Base-by-base conservation (phyloP, 805 yeast genomes). In the Lachancea dasiensis region DNA sequence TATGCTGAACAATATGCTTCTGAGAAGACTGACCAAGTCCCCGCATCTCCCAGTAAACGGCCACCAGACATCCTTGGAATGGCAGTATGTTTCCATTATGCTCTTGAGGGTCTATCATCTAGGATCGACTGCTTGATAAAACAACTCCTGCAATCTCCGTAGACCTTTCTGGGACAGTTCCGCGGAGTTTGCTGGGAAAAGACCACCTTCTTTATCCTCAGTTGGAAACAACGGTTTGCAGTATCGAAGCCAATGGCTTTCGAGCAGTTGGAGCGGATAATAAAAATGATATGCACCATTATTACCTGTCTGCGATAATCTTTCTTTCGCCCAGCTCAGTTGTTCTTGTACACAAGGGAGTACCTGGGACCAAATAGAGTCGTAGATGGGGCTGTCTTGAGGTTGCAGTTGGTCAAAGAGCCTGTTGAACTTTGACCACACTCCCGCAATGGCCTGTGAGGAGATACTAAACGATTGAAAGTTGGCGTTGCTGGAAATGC, bases 401-500 rank as follows among this genome's bases (percentile, higher is more conserved):
- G 49, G 49, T 10, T 35, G 27, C 19, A 35, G 35, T 22, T 37
- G 13, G 5, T 34, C 18, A 28, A 38, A 43, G 19, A 42, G 29
- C 26, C 35, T 24, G 30, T 48, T 48, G 26, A 46, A 40, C 11
- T 33, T 37, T 13, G 40, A 29, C 38, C 44, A 48, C n/a, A 43
- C 46, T 2, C 50, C 52, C 5, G 39, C 41, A 20, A 48, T 34
- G 10, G 47, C 47, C 26, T 40, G 41, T 1, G 52, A 46, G 18
- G 50, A 46, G 17, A 48, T 44, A 18, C 39, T 44, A 24, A 48
- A 48, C 19, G 52, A 48, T 28, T 44, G 50, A 30, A 48, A 48
- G 37, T 42, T 46, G 9, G 49, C 50, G 22, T 48, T 48, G 39
- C 52, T 48, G 21, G 56, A 27, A 27, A 56, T 51, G 0, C 76